Evolutionary conservation across 192 early-diverging fungal genomes (phyloP).

Genomic region (Backusella sp.): DNA sequence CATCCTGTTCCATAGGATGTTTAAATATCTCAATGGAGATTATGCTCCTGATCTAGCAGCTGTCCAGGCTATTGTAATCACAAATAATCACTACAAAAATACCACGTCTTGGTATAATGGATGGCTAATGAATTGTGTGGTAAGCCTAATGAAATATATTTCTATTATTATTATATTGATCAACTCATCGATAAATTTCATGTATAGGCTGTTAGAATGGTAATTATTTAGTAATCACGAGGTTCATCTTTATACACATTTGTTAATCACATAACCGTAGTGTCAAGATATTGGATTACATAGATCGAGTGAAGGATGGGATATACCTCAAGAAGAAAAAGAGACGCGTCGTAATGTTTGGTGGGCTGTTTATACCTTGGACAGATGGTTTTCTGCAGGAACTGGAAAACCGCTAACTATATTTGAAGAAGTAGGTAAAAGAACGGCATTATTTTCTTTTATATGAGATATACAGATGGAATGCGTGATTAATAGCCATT

Average conservation of each 20-base stretch:
- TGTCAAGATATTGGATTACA: conserved; percentile 24
- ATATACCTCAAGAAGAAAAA: conserved; percentile 6
- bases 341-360: conserved; percentile 12
- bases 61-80: conserved; percentile 29
- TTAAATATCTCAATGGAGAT: conserved; percentile 5
- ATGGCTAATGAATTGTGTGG: conserved; percentile 28
- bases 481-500: neutral
- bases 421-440: conserved; percentile 15
- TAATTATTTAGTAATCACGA: neutral
- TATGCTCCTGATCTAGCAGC: conserved; percentile 22
- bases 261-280: neutral
- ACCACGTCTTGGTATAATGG: conserved; percentile 20
- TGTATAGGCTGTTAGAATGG: conserved; percentile 11
- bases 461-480: neutral
- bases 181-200: neutral
- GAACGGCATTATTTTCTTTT: neutral
- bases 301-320: neutral
- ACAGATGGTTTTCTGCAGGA: conserved; percentile 20
- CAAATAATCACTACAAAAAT: conserved; percentile 28
- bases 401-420: conserved; percentile 12
- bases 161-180: neutral
- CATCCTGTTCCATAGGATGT: conserved; percentile 7
- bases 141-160: neutral
- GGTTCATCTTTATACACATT: neutral
- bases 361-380: conserved; percentile 13